Evolutionary conservation across 2,329 filamentous ascomycete genomes (phyloP).

Genomic region (Ophiostoma tasmaniense): DNA sequence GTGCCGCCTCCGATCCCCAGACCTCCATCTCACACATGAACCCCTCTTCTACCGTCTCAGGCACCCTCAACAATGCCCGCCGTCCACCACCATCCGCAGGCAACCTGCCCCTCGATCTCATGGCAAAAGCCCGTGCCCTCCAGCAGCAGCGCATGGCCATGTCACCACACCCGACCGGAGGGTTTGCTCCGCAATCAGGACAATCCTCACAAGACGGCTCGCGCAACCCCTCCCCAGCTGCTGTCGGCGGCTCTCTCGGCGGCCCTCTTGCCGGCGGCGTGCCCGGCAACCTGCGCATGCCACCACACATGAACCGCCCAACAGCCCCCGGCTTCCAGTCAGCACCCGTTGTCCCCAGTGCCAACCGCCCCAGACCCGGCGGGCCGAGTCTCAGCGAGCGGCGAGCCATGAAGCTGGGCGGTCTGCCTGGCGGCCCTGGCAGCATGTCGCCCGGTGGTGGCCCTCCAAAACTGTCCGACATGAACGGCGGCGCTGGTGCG

Average conservation of each 20-base stretch:
- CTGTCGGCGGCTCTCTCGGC: neutral
- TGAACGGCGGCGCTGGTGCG: conserved; percentile 23
- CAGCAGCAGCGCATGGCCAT: conserved; percentile 31
- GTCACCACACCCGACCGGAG: conserved; percentile 21
- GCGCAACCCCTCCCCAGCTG: conserved; percentile 16
- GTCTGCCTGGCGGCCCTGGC: conserved; percentile 33
- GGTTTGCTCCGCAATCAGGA: conserved; percentile 20
- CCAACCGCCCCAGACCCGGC: conserved; percentile 28
- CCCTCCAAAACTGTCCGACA: conserved; percentile 38
- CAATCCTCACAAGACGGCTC: conserved; percentile 25
- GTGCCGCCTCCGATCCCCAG: conserved; percentile 51
- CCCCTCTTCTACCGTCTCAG: conserved; percentile 74
- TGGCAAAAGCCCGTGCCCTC: conserved; percentile 32
- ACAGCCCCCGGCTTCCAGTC: conserved; percentile 45
- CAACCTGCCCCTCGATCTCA: conserved; percentile 33
- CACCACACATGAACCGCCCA: conserved; percentile 31
- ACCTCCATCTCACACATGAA: conserved; percentile 52
- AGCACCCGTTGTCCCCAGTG: conserved; percentile 39
- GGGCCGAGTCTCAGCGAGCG: conserved; percentile 56
- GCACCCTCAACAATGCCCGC: conserved; percentile 60
- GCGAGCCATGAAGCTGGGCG: conserved; percentile 52
- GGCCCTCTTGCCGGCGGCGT: conserved; percentile 33
- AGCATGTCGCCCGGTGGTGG: conserved; percentile 26
- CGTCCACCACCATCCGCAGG: conserved; percentile 39
- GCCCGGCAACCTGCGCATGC: conserved; percentile 34